Percentiles rank a stretch among this genome's conserved stretches.
Evolutionary conservation across 1,284 basidiomycete species (phyloP).

Genomic region (Pseudozyma hubeiensis): DNA sequence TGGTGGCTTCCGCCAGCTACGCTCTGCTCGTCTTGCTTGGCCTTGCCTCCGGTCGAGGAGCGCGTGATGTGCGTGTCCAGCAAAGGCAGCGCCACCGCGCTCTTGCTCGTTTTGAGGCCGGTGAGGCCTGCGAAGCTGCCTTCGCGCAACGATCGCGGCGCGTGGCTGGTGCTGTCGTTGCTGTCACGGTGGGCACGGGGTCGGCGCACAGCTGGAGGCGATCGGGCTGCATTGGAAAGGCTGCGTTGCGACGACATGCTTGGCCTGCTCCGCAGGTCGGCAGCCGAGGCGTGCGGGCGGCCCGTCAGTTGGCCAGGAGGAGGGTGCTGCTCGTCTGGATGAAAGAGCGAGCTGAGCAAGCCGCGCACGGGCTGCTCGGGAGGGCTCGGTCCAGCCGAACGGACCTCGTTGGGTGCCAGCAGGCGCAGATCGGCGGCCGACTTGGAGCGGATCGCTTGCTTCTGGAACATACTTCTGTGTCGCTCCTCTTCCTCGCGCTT

Average conservation of each 20-base stretch:
- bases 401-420: slow-evolving; percentile 17
- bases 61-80: slow-evolving; percentile 71
- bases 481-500: slow-evolving; percentile 75
- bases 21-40: slow-evolving; percentile 28
- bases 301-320: slow-evolving; percentile 59
- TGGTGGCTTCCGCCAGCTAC: slow-evolving; percentile 25
- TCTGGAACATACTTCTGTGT: slow-evolving; percentile 80
- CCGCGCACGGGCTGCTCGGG: slow-evolving; percentile 53
- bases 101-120: slow-evolving; percentile 75
- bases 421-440: slow-evolving; percentile 63
- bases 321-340: slow-evolving; percentile 61
- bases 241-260: slow-evolving; percentile 18
- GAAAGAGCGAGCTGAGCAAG: slow-evolving; percentile 65
- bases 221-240: slow-evolving; percentile 19
- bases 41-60: slow-evolving; percentile 68
- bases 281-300: slow-evolving; percentile 58
- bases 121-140: slow-evolving; percentile 34
- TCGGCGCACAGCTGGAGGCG: slow-evolving; percentile 32
- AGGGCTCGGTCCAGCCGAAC: slow-evolving; percentile 28
- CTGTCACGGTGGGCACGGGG: slow-evolving; percentile 38
- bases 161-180: slow-evolving; percentile 29
- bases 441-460: slow-evolving; percentile 74
- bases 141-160: slow-evolving; percentile 32
- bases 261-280: slow-evolving; percentile 48
- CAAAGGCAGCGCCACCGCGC: slow-evolving; percentile 73